Conservation (phyloP, 2,329 filamentous ascomycete species). For the Aureobasidium sp. region DNA sequence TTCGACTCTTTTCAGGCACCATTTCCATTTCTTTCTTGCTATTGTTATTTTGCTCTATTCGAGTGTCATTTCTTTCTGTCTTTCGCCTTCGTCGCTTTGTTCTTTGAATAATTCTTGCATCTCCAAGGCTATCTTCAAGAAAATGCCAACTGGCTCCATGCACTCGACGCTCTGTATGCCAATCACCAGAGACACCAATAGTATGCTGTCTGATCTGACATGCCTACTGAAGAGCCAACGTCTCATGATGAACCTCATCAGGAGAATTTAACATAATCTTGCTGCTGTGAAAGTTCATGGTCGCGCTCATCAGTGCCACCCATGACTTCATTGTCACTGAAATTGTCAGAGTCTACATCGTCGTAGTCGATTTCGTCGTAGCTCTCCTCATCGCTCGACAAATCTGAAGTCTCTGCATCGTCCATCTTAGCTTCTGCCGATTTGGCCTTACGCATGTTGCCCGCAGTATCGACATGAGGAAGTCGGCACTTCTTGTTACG, state of each 20-base stretch:
- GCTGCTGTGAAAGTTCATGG: conserved; percentile 43
- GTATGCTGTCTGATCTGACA: neutral
- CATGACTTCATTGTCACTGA: conserved; percentile 35
- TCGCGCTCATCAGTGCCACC: conserved; percentile 27
- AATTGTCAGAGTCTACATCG: conserved; percentile 65
- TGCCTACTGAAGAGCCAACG: neutral
- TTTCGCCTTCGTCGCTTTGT: neutral
- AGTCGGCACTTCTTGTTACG: conserved; percentile 67
- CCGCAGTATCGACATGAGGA: conserved; percentile 80
- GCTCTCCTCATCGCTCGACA: conserved; percentile 70
- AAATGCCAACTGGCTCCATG: neutral
- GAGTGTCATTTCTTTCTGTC: neutral
- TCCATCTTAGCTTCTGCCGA: conserved; percentile 30
- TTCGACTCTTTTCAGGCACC: neutral
- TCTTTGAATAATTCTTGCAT: neutral
- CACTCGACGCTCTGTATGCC: neutral
- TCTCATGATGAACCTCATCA: neutral
- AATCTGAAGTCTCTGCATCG: conserved; percentile 39
- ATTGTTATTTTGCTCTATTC: neutral
- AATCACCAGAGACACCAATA: neutral
- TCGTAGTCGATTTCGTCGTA: conserved; percentile 58
- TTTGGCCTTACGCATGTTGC: conserved; percentile 57
- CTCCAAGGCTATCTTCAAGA: neutral
- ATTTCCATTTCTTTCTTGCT: neutral
- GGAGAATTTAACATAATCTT: conserved; percentile 44